phyloP scores from a whole-genome alignment of 139 green algal species.

The Picochlorum sp. region DNA sequence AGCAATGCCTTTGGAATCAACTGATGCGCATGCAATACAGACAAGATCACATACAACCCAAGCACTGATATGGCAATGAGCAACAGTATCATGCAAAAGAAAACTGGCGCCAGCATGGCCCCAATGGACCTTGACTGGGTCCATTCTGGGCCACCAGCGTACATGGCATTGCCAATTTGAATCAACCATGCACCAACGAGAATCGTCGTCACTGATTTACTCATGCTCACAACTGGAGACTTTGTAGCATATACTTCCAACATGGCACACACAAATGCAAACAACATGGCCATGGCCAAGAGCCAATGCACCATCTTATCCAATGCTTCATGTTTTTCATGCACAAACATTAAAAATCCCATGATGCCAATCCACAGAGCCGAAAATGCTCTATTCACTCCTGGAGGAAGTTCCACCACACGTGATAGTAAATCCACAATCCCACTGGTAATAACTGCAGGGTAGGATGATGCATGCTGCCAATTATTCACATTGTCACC shows the following conservation, averaged over 20 bases:
- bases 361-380: constrained; percentile 17
- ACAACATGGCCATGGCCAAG: constrained; percentile 30
- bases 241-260: constrained; percentile 15
- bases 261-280: constrained; percentile 4
- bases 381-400: constrained; percentile 20
- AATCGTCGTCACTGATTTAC: constrained; percentile 10
- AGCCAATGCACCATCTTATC: constrained; percentile 36
- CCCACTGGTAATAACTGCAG: constrained; percentile 23
- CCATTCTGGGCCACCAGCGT: constrained; percentile 16
- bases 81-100: constrained; percentile 17
- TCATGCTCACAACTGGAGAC: constrained; percentile 5
- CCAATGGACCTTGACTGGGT: constrained; percentile 1
- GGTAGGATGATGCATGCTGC: constrained; percentile 35
- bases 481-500: constrained; percentile 33
- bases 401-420: constrained; percentile 10
- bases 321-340: constrained; percentile 31
- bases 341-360: constrained; percentile 30
- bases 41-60: background rate
- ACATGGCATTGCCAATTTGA: constrained; percentile 20
- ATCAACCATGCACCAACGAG: constrained; percentile 31
- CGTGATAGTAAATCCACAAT: constrained; percentile 25
- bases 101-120: constrained; percentile 27
- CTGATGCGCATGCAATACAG: background rate
- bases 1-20: background rate
- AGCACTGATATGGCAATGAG: background rate